Evolutionary conservation across 495 filamentous ascomycete species (phyloP).

Genomic region (Parathielavia appendiculata): DNA sequence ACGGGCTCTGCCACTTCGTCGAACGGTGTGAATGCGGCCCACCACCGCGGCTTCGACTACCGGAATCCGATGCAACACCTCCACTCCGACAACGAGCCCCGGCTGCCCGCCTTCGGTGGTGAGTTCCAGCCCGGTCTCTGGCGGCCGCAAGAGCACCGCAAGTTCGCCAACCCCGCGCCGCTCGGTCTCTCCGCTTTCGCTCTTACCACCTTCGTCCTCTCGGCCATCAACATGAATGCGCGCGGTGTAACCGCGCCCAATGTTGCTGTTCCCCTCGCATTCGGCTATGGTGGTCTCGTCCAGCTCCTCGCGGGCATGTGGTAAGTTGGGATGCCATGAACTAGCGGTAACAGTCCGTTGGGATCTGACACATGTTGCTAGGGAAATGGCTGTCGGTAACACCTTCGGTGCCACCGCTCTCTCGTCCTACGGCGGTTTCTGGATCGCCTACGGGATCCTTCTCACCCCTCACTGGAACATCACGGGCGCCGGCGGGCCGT

Average conservation of each 20-base stretch:
- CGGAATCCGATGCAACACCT: conserved; percentile 67
- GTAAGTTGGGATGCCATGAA: conserved; percentile 53
- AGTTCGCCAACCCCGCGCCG: conserved; percentile 84
- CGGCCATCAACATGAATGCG: conserved; percentile 71
- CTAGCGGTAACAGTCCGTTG: no score
- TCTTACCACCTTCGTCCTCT: conserved; percentile 90
- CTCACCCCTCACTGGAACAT: conserved; percentile 60
- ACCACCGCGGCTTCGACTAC: conserved; percentile 46
- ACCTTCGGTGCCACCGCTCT: conserved; percentile 97
- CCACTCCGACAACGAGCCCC: conserved; percentile 54
- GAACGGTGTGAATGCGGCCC: conserved; percentile 26
- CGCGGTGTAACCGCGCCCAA: conserved; percentile 56
- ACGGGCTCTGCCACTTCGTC: conserved; percentile 21
- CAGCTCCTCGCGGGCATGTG: conserved; percentile 97
- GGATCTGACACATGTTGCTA: conserved; percentile 32
- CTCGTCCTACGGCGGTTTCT: conserved; percentile 97
- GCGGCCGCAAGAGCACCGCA: conserved; percentile 66
- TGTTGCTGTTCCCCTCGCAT: conserved; percentile 65
- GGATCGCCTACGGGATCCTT: conserved; percentile 86
- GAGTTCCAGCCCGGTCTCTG: conserved; percentile 95
- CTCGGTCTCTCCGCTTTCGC: conserved; percentile 87
- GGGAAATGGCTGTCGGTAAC: conserved; percentile 98
- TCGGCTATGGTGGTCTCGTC: conserved; percentile 81
- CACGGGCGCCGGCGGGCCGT: conserved; percentile 55
- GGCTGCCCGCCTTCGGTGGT: conserved; percentile 83